These are phyloP conservation scores for Cladorrhinum sp. DNA, from an alignment of 2,329 filamentous ascomycete genomes.

Conservation along the genomic window DNA sequence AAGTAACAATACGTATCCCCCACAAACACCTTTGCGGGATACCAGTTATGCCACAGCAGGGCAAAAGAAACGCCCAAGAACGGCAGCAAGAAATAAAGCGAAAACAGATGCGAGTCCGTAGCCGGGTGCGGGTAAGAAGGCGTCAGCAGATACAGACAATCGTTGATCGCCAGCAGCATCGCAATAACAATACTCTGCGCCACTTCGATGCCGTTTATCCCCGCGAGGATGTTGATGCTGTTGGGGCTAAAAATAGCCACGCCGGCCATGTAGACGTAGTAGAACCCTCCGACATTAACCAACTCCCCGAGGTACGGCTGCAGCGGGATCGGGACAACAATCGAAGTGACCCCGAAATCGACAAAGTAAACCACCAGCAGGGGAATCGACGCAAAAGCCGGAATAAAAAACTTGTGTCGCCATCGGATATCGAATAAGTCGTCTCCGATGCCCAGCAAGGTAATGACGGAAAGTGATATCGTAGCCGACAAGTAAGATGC, in stretches of 20 bases:
- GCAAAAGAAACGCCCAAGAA: constrained; percentile 91
- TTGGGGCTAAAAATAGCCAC: constrained; percentile 98
- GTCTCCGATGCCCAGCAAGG: constrained; percentile 88
- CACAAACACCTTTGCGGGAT: constrained; percentile 90
- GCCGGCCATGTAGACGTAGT: constrained; percentile 96
- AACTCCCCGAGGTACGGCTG: constrained; percentile 81
- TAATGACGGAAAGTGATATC: constrained; percentile 85
- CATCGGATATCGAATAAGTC: constrained; percentile 97
- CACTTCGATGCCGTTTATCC: constrained; percentile 98
- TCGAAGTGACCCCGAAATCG: constrained; percentile 94
- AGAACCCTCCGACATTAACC: constrained; percentile 75
- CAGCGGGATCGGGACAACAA: constrained; percentile 84
- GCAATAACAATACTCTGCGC: constrained; percentile 91
- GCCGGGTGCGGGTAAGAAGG: constrained; percentile 81
- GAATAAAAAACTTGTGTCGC: constrained; percentile 98
- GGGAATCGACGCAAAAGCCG: constrained; percentile 87
- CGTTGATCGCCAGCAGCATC: constrained; percentile 77
- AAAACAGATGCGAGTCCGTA: constrained; percentile 93
- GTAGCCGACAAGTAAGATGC: constrained; percentile 93
- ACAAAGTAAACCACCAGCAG: constrained; percentile 97
- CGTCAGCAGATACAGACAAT: constrained; percentile 79
- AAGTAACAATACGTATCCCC: constrained; percentile 99
- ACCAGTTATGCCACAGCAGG: constrained; percentile 90
- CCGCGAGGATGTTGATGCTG: constrained; percentile 98
- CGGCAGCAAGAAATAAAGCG: constrained; percentile 87